Evolutionary conservation across 1,284 basidiomycete genomes (phyloP).

Genomic region (Malassezia furfur): DNA sequence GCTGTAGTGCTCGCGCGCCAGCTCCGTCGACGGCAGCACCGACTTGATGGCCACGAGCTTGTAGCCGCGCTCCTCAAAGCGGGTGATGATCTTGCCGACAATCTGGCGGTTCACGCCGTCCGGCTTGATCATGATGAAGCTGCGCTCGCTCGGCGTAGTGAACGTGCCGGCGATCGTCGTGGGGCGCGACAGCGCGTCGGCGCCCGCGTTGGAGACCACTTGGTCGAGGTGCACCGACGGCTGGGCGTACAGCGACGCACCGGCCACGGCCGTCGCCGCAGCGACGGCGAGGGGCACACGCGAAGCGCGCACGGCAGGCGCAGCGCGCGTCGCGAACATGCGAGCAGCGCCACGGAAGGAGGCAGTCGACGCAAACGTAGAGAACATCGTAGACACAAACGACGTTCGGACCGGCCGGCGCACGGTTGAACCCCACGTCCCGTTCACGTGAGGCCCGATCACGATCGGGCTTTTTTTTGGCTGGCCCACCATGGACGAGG

Average conservation of each 20-base stretch:
- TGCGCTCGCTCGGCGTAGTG: conserved; percentile 50
- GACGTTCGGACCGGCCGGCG: no score
- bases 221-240: conserved; percentile 41
- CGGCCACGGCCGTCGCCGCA: conserved; percentile 25
- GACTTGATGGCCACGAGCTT: conserved; percentile 45
- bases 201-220: neutral
- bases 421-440: neutral
- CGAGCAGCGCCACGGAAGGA: conserved; percentile 23
- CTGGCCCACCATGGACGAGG: neutral
- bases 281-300: conserved; percentile 16
- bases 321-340: conserved; percentile 26
- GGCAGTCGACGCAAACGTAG: conserved; percentile 6
- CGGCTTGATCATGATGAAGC: conserved; percentile 50
- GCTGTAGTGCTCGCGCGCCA: conserved; percentile 39
- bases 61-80: conserved; percentile 45
- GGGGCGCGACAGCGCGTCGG: conserved; percentile 23
- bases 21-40: conserved; percentile 37
- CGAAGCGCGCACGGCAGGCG: neutral
- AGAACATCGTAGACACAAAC: conserved; percentile 9
- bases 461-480: neutral
- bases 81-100: conserved; percentile 44
- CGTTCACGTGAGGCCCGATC: neutral
- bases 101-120: conserved; percentile 46
- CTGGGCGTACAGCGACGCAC: conserved; percentile 21
- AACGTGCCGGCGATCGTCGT: conserved; percentile 52